Evolutionary conservation across 345 rosid species (phyloP), one percentile per base, ranked within the genome.

Genomic region (Salix caprea): DNA sequence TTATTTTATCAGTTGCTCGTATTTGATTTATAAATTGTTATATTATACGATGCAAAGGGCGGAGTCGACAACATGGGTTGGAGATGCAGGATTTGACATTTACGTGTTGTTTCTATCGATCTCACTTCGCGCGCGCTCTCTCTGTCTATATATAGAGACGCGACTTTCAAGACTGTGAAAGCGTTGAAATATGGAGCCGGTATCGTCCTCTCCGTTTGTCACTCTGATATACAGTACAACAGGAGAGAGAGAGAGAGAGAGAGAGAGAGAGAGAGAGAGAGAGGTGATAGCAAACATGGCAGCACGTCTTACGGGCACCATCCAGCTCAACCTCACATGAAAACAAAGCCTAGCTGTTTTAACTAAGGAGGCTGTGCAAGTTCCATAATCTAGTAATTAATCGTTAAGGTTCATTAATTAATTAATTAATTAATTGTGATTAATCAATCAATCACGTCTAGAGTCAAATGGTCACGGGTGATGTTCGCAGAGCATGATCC

Each of bases 151-250:
- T 21, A 48, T n/a, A 26, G 18, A 3, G 6, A 5, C 93, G 82
- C 96, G 89, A 87, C 80, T 91, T 85, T 88, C 94, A 80, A 88
- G 84, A 83, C 85, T 85, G 84, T 79, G 37, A 81, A 84, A 78
- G 87, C 88, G 86, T 91, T 87, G 91, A 90, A 90, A 90, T 85
- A 84, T 87, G 93, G 72, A 91, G 89, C 96, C 82, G 77, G 92
- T 82, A 84, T 90, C 92, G 96, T 88, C 93, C 86, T 88, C 93
- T 91, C 94, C 94, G 82, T 90, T 90, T 90, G 93, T 90, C 94
- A 87, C 89, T 87, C 91, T 85, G 86, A 82, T 82, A 84, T 84
- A 86, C 91, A 88, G 89, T 81, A 70, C 58, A 65, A 44, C 50
- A 65, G 46, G 46, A 72, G 68, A 36, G 42, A 56, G 32, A 32